Conservation (phyloP, 441 rosid genomes). For the Eruca vesicaria region DNA sequence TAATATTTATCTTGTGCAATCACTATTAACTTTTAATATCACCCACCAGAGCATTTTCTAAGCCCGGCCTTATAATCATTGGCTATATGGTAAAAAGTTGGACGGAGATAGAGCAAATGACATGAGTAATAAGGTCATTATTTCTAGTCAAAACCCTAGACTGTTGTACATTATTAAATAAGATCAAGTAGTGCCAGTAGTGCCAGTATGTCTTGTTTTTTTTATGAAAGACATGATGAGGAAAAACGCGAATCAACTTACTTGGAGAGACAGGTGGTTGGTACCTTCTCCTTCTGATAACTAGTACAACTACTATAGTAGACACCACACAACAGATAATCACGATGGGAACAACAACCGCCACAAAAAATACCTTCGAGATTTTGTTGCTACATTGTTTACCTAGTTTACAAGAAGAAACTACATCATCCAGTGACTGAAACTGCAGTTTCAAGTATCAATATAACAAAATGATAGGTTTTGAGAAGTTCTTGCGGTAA, state of each 20-base stretch:
- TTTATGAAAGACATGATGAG: background rate
- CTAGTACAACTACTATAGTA: background rate
- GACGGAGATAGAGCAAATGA: background rate
- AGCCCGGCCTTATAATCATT: background rate
- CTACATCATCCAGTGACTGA: background rate
- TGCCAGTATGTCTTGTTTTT: background rate
- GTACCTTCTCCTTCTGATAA: background rate
- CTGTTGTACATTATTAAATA: too few species aligned
- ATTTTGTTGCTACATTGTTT: background rate
- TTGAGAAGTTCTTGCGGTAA: background rate
- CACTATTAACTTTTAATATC: background rate
- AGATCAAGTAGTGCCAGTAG: too few species aligned
- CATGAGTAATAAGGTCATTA: too few species aligned
- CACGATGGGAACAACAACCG: background rate
- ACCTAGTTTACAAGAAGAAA: background rate
- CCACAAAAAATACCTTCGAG: background rate
- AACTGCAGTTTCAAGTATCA: background rate
- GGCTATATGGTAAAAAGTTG: background rate
- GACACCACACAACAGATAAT: background rate
- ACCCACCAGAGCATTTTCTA: background rate
- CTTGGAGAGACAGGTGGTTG: background rate
- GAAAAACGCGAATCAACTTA: background rate
- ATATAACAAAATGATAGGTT: background rate
- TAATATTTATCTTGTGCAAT: background rate
- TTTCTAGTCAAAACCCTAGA: too few species aligned